Base-by-base conservation (phyloP, 768 basidiomycete species). In the Tubosaeta sp. region DNA sequence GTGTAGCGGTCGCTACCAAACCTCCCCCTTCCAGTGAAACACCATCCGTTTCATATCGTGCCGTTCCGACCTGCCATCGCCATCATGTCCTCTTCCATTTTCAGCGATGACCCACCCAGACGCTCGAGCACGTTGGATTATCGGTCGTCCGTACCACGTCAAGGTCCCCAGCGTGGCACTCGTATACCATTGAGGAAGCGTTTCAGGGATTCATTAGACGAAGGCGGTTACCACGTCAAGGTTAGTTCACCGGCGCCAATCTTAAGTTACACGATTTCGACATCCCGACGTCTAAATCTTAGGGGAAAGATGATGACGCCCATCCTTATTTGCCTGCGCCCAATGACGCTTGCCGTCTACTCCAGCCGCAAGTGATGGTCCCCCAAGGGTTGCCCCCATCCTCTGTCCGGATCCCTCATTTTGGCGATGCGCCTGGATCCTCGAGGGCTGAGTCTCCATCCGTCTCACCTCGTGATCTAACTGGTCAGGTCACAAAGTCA, bases 1-100 rank as follows among this genome's bases (percentile, higher is more conserved):
- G 64, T 58, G 64, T 54, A 63, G 53, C 46, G 45, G 34, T 55
- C 35, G 27, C 54, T 39, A 19, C 37, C 37, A 38, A 38, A 3
- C 3, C n/a, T 10, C 12, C 45, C 43, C 35, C 41, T 22, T 27
- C 14, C 41, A 29, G 46, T 44, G 43, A 45, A 46, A 46, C 49
- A 27, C 25, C 49, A 29, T 29, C 53, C 53, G 55, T 67, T 65
- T 66, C 67, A 54, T 60, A n/a, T n/a, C n/a, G n/a, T n/a, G n/a
- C n/a, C n/a, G n/a, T n/a, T n/a, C n/a, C n/a, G n/a, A n/a, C n/a
- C 61, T 65, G 32, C 49, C 49, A 34, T 41, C 50, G 50, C 22
- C 55, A 70, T 70, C 59, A 67, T 67, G 65, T 55, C 54, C 19
- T 69, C 69, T 0, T 65, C 67, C 6, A 56, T 71, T 50, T 65